Evolutionary conservation across 139 green algal genomes (phyloP), one percentile per base, ranked within the genome.

Genomic region (Closterium sp.): DNA sequence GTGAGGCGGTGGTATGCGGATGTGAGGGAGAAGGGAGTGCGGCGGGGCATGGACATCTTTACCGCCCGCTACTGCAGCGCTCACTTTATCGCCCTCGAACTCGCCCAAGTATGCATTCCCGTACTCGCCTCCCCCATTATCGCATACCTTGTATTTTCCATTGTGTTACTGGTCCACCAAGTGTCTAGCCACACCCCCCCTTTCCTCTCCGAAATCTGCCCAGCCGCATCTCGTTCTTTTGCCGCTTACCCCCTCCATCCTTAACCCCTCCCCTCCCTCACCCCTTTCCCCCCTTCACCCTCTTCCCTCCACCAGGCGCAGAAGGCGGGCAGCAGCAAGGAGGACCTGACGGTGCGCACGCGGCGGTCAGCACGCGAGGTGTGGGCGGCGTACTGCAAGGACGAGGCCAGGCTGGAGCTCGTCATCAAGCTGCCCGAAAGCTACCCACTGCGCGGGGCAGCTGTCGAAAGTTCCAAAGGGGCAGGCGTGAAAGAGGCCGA

Each of bases 371-470:
- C 88, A 1, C 92, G 97, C 0, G 97, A 98, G 95, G 97, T 98
- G 24, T 91, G 96, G 2, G 97, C 97, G n/a, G 87, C 93, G 30
- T 95, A 97, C 94, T 95, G 98, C 62, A 97, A 99, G 95, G 98
- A 99, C 32, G 97, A 96, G 0, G 95, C 97, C 4, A 95, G 85
- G 13, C 94, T 99, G 89, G 97, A 99, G 95, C 94, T 99, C 86
- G 93, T 93, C 0, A 95, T 99, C 22, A 95, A 95, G 91, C 96
- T 99, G 91, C 97, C 98, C 0, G 92, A 93, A 13, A 93, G 93
- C 92, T 96, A 96, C 90, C 98, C 98, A 4, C 96, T 99, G 29
- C 94, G 94, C 29, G 89, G 97, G 1, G 94, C 97, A 0, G 96
- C 98, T 91, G 96, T 94, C 30, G 90, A 94, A 62, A 94, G 90